Evolutionary conservation across 2,329 filamentous ascomycete genomes (phyloP), one percentile per base, ranked within the genome.

Genomic region (Myriosclerotinia duriaeana): DNA sequence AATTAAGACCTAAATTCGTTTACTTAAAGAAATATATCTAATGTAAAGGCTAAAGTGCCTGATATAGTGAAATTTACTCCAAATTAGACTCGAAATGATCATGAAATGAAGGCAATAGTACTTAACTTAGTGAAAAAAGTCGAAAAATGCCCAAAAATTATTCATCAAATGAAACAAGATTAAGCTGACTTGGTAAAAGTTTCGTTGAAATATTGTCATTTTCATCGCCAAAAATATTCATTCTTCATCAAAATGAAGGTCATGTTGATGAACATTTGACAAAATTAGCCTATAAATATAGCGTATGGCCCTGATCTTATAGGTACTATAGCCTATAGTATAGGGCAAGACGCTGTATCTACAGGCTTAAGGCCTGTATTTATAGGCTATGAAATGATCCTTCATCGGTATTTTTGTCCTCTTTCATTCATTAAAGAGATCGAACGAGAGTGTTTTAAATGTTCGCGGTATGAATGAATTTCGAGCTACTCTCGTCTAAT

Each of bases 401-500:
- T 34, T 58, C 40, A 58, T 58, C 3, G 5, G 1, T n/a, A 7
- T n/a, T 58, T 46, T 46, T n/a, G 26, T 4, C 15, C 11, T n/a
- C 0, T 58, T 58, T 58, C 22, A 58, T 34, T 34, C 1, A 34
- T n/a, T 2, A 12, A 20, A 34, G 44, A 20, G 4, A 20, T 30
- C 1, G 2, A 4, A 44, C 2, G 17, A 8, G 22, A 58, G 22
- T 7, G 0, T 58, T 46, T 58, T 2, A 0, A n/a, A 34, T 46
- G 22, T 44, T 34, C 5, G 0, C 1, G 2, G 1, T 11, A n/a
- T 2, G 5, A 5, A 8, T 0, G 22, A 4, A n/a, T 1, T n/a
- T 7, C 0, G 0, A 7, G 3, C 0, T 8, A n/a, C 1, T 34
- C 6, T 44, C 2, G 0, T n/a, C 22, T 34, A 0, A 44, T 44